Conservation (phyloP, 805 yeast species). For the Barnettozyma sp. region DNA sequence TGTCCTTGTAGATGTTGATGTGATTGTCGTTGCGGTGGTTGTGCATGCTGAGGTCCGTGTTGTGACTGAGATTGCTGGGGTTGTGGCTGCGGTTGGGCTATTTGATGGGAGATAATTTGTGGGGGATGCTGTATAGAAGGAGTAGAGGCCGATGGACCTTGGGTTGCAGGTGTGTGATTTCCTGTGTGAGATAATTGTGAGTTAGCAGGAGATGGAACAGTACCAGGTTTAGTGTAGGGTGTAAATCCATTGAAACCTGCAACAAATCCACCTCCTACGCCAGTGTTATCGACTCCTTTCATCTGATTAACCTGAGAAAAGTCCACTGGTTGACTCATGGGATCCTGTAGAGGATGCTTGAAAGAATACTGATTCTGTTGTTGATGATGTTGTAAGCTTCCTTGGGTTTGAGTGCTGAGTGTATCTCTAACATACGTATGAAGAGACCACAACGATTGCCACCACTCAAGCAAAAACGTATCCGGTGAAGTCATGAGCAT, state of each 20-base stretch:
- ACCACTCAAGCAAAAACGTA: slow-evolving; percentile 50
- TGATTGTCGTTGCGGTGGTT: no score
- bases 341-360: background rate
- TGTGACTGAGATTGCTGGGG: no score
- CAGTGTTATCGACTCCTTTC: no score
- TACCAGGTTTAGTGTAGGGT: background rate
- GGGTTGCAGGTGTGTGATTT: slow-evolving; percentile 14
- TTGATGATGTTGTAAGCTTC: slow-evolving; percentile 20
- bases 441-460: slow-evolving; percentile 45
- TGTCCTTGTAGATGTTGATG: no score
- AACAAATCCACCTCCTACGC: no score
- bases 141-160: slow-evolving; percentile 17
- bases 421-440: slow-evolving; percentile 37
- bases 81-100: slow-evolving; percentile 7
- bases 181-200: background rate
- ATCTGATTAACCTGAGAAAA: no score
- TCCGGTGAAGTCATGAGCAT: slow-evolving; percentile 39
- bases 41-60: no score
- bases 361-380: slow-evolving; percentile 9
- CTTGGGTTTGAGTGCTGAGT: no score
- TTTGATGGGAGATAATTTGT: background rate
- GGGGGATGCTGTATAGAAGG: slow-evolving; percentile 9
- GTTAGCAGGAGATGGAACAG: slow-evolving; percentile 4
- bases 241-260: background rate
- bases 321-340: no score